These are phyloP conservation scores for Chloranthus sessilifolius DNA, from an alignment of 164 flowering plant species.

Conservation along the genomic window DNA sequence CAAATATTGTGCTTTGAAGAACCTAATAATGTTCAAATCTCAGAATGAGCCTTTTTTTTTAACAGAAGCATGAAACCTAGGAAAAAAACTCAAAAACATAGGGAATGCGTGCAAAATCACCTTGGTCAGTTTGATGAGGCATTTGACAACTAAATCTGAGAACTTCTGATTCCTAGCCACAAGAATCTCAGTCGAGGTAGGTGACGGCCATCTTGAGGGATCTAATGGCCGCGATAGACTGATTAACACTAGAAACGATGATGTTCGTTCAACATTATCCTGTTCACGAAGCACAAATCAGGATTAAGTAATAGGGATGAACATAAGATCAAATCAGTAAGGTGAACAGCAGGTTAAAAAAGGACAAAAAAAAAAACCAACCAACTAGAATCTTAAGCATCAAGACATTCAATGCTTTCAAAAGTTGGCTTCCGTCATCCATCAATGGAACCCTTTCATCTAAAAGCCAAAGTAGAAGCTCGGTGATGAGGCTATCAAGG, in stretches of 20 bases:
- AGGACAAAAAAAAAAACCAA: background rate
- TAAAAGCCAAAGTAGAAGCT: constrained; percentile 95
- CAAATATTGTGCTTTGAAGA: constrained; percentile 90
- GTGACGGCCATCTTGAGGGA: constrained; percentile 93
- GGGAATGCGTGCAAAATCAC: constrained; percentile 44
- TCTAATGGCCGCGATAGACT: constrained; percentile 88
- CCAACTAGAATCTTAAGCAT: constrained; percentile 96
- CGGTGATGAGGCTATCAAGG: constrained; percentile 83
- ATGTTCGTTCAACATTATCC: constrained; percentile 98
- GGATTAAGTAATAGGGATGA: background rate
- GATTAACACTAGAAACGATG: constrained; percentile 90
- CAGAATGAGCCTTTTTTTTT: too few species aligned
- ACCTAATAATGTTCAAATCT: constrained; percentile 38
- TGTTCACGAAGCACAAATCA: constrained; percentile 33
- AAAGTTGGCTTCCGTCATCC: constrained; percentile 98
- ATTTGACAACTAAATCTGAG: constrained; percentile 93
- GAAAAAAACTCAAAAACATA: background rate
- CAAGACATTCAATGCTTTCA: constrained; percentile 93
- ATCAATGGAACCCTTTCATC: constrained; percentile 95
- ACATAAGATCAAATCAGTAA: background rate
- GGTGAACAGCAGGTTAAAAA: constrained; percentile 1
- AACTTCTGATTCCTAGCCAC: constrained; percentile 83
- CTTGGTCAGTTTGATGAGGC: constrained; percentile 92
- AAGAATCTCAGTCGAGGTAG: constrained; percentile 59
- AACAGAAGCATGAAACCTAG: too few species aligned